Percentiles rank a stretch among this genome's conserved stretches.
Conservation (phyloP, 2,329 filamentous ascomycete genomes). For the Sclerotinia nivalis region DNA sequence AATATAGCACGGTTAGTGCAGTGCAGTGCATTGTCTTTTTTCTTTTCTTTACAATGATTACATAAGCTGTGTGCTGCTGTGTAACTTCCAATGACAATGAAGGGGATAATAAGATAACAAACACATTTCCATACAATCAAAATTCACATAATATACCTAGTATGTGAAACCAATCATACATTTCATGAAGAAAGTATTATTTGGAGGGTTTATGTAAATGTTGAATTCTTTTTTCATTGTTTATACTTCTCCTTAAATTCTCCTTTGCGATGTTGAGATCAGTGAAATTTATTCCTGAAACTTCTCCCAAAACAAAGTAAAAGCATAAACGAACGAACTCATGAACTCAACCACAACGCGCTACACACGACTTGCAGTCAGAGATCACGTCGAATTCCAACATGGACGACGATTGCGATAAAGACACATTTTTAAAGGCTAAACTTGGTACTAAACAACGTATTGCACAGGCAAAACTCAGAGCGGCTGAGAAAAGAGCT, state of each 20-base stretch:
- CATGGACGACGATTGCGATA: background rate
- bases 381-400: background rate
- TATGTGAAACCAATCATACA: too few species aligned
- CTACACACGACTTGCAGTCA: background rate
- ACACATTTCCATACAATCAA: too few species aligned
- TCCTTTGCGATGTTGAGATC: background rate
- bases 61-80: too few species aligned
- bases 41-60: too few species aligned
- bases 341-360: background rate
- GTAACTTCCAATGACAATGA: too few species aligned
- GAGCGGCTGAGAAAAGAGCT: background rate
- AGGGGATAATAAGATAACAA: too few species aligned
- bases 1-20: background rate
- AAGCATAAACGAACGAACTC: background rate
- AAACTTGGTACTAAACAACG: constrained; percentile 1
- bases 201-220: too few species aligned
- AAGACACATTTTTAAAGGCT: too few species aligned
- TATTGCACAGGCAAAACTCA: background rate
- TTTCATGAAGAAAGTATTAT: too few species aligned
- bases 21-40: background rate
- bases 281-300: background rate
- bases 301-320: background rate
- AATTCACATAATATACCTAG: too few species aligned
- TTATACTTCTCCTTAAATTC: too few species aligned
- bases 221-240: background rate